phyloP scores from a whole-genome alignment of 345 rosid species.

The Leavenworthia alabamica region DNA sequence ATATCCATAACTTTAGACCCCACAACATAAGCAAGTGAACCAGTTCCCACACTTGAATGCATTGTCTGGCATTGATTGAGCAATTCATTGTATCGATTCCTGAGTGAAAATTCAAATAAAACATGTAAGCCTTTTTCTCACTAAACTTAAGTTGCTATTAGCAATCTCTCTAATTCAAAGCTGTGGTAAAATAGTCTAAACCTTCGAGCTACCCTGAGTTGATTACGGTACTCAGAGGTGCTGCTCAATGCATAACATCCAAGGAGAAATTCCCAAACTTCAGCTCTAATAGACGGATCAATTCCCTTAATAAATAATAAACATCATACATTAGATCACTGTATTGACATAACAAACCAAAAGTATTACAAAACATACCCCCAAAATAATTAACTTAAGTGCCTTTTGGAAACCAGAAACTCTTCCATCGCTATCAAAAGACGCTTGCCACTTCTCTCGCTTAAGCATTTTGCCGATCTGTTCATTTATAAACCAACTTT shows the following conservation, averaged over 20 bases:
- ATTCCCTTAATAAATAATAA: no score
- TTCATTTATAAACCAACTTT: slow-evolving; percentile 14
- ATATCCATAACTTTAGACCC: no score
- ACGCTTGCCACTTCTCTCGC: slow-evolving; percentile 76
- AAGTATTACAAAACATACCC: slow-evolving; percentile 43
- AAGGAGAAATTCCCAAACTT: slow-evolving; percentile 89
- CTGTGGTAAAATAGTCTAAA: slow-evolving; percentile 8
- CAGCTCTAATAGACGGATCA: slow-evolving; percentile 44
- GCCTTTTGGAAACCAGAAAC: slow-evolving; percentile 66
- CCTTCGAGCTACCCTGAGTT: slow-evolving; percentile 74
- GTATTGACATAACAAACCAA: no score
- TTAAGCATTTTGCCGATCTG: slow-evolving; percentile 79
- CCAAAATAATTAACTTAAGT: slow-evolving; percentile 61
- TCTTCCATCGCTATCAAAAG: slow-evolving; percentile 73
- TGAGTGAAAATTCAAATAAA: slow-evolving; percentile 26
- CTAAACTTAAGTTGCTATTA: not conserved
- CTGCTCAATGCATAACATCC: slow-evolving; percentile 74
- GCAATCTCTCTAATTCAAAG: not conserved
- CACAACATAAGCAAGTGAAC: no score
- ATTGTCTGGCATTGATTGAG: slow-evolving; percentile 64
- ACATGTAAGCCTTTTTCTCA: not conserved
- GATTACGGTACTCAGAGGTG: slow-evolving; percentile 65
- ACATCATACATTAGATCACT: no score
- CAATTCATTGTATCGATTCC: slow-evolving; percentile 63
- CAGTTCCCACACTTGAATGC: no score